Evolutionary conservation across 768 basidiomycete genomes (phyloP), one percentile per base, ranked within the genome.

Genomic region (Lactarius pseudohatsudake): DNA sequence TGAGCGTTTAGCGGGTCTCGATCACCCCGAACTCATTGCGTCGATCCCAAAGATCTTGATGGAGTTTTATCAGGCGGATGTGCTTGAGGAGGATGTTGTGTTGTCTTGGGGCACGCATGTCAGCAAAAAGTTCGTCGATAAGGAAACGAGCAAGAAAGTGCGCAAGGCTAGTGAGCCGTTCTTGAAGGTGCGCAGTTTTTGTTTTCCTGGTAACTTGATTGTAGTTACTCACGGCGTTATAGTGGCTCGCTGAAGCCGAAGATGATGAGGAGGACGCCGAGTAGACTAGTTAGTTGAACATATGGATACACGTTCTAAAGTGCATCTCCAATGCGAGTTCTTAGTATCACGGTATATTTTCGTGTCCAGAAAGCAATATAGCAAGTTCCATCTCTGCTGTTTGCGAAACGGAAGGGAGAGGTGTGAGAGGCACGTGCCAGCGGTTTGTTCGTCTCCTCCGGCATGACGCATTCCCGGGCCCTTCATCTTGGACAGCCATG

Each of bases 121-220:
- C 75, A 92, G 90, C 79, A 96, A 91, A 83, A 97, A 98, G 80
- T 96, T 94, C 74, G 92, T 95, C 55, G 92, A 96, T 78, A 94
- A 91, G 78, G 95, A 98, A 32, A 90, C 86, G 56, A 92, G 90
- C 77, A 98, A 98, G 86, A 95, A 87, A 78, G 95, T 99, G 60
- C 84, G 96, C 72, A 96, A 96, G 81, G 94, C 94, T 15, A 91
- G 91, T 70, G 94, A 93, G 76, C 94, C 96, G 0, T 98, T 98
- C 82, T 79, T 98, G 74, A 94, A 95, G 84, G 91, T 91, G 69
- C 72, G 69, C 72, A 22, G 9, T 47, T 20, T 43, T 30, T 4
- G 34, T 34, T 26, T 63, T 32, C 45, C 40, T 26, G 13, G 22
- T 28, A 26, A 34, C 18, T 45, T 0, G 18, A 43, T 13, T 54